Evolutionary conservation across 495 filamentous ascomycete species (phyloP).

Genomic region (Amorphotheca resinae): DNA sequence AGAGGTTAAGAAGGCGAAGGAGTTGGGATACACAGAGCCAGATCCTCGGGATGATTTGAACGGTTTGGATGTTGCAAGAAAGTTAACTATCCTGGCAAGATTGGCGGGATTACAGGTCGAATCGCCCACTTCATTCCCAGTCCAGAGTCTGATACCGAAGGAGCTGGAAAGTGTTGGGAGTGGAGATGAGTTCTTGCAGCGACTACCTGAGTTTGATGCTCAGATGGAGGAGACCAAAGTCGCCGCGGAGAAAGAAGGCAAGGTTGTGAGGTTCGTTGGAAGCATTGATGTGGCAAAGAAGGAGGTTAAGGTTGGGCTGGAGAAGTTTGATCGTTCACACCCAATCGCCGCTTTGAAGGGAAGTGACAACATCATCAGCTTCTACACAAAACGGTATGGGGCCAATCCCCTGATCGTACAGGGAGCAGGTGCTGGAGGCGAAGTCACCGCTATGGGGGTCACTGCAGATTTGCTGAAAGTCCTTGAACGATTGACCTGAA

Average conservation of each 20-base stretch:
- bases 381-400: constrained; percentile 91
- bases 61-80: constrained; percentile 91
- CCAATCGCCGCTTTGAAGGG: constrained; percentile 89
- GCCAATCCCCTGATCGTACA: constrained; percentile 82
- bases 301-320: constrained; percentile 75
- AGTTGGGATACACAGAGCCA: constrained; percentile 92
- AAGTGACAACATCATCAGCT: constrained; percentile 95
- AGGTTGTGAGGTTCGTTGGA: constrained; percentile 92
- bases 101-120: constrained; percentile 65
- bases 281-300: constrained; percentile 69
- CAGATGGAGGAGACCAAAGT: constrained; percentile 75
- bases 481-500: constrained; percentile 26
- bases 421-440: constrained; percentile 86
- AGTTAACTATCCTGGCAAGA: constrained; percentile 85
- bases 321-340: constrained; percentile 70
- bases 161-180: constrained; percentile 62
- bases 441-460: constrained; percentile 95
- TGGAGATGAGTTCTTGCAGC: constrained; percentile 70
- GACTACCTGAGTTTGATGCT: constrained; percentile 62
- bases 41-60: constrained; percentile 95
- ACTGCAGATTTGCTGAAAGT: constrained; percentile 82
- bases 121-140: constrained; percentile 72
- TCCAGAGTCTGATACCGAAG: constrained; percentile 78
- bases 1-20: constrained; percentile 80
- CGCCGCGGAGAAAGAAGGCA: constrained; percentile 66